Conservation (phyloP, 306 rosid species). For the Castanea crenata region DNA sequence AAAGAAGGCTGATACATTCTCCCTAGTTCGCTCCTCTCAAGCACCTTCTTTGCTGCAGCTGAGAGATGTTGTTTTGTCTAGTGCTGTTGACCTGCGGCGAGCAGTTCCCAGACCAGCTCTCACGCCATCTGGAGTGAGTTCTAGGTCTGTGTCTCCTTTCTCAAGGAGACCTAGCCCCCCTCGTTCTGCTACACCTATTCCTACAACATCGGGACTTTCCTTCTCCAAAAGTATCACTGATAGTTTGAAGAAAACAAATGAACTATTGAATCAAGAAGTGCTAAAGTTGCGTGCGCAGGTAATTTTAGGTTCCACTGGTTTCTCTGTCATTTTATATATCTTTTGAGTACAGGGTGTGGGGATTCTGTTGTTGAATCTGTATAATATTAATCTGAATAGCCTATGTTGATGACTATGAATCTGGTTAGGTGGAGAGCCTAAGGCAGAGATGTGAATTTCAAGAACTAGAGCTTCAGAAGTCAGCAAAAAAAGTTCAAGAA, state of each 20-base stretch:
- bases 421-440: constrained; percentile 74
- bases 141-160: constrained; percentile 87
- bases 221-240: constrained; percentile 77
- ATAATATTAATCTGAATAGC: neutral
- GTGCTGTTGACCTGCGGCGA: constrained; percentile 73
- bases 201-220: constrained; percentile 92
- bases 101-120: constrained; percentile 71
- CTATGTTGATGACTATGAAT: constrained; percentile 13
- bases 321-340: neutral
- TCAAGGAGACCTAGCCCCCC: constrained; percentile 93
- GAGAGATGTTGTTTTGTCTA: constrained; percentile 78
- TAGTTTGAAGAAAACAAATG: constrained; percentile 88
- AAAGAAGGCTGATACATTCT: constrained; percentile 84
- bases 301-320: constrained; percentile 11
- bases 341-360: neutral
- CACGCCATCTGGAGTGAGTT: constrained; percentile 76
- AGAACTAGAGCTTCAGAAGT: constrained; percentile 80
- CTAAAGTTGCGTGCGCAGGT: constrained; percentile 79
- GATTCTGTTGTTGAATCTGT: neutral
- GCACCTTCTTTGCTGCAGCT: constrained; percentile 78
- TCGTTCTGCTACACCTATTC: constrained; percentile 91
- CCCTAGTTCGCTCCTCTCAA: constrained; percentile 73
- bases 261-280: constrained; percentile 80
- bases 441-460: constrained; percentile 76
- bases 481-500: constrained; percentile 75